Evolutionary conservation across 1,139 yeast species (phyloP).

Genomic region (Candida tetrigidarum): DNA sequence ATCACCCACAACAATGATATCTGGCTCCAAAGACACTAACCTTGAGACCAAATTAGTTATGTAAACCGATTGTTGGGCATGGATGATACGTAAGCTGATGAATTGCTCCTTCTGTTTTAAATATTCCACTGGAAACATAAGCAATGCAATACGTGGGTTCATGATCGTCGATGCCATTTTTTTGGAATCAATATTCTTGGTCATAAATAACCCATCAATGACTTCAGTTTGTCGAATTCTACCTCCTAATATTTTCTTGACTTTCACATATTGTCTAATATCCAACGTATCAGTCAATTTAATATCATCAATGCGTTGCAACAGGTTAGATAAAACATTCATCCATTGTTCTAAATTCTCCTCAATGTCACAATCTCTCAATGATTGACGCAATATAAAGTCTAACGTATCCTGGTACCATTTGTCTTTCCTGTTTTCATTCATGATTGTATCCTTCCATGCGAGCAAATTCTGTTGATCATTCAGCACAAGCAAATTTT

Average conservation of each 20-base stretch:
- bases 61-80: conserved; percentile 89
- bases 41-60: conserved; percentile 81
- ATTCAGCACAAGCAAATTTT: background rate
- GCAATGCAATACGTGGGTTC: conserved; percentile 76
- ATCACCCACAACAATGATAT: conserved; percentile 78
- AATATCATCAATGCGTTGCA: conserved; percentile 31
- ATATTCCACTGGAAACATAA: conserved; percentile 91
- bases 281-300: conserved; percentile 74
- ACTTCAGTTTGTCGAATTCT: conserved; percentile 59
- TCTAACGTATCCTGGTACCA: conserved; percentile 31
- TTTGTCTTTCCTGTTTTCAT: conserved; percentile 14
- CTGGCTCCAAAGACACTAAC: conserved; percentile 77
- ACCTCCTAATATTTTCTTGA: conserved; percentile 85
- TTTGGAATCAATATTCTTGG: conserved; percentile 83
- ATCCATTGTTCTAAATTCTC: conserved; percentile 50
- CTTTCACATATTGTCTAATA: conserved; percentile 83
- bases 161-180: conserved; percentile 68
- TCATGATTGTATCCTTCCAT: conserved; percentile 9
- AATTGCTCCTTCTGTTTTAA: conserved; percentile 73
- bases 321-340: conserved; percentile 26
- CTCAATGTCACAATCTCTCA: conserved; percentile 56
- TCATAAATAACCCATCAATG: conserved; percentile 81
- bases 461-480: background rate
- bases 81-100: conserved; percentile 79
- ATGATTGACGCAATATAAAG: conserved; percentile 61